Conservation (phyloP, 2,329 filamentous ascomycete genomes). For the Sordariomycetes sp. region DNA sequence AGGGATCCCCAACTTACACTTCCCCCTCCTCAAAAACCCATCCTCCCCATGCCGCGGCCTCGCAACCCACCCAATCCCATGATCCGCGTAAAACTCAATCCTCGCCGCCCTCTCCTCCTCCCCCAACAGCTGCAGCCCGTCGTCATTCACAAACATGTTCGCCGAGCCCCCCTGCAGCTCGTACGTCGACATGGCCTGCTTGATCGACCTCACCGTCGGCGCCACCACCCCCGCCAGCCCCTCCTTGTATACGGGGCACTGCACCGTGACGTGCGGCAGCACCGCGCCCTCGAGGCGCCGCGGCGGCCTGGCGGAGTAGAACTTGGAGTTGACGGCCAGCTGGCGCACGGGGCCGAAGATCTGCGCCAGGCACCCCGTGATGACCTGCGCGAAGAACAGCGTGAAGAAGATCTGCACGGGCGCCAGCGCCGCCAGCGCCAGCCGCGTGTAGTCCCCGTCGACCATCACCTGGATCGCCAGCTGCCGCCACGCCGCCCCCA, state of each 20-base stretch:
- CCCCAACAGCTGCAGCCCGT: constrained; percentile 58
- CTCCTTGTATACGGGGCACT: constrained; percentile 85
- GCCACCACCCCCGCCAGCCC: constrained; percentile 64
- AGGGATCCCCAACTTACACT: constrained; percentile 23
- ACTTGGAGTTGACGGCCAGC: constrained; percentile 66
- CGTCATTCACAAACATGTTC: constrained; percentile 69
- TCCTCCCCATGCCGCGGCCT: constrained; percentile 53
- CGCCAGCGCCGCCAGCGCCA: constrained; percentile 54
- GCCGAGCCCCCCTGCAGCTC: constrained; percentile 69
- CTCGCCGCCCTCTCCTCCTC: constrained; percentile 52
- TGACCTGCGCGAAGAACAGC: constrained; percentile 70
- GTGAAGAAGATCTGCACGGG: constrained; percentile 74
- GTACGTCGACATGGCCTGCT: constrained; percentile 67
- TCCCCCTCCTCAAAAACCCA: constrained; percentile 51
- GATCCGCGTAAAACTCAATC: constrained; percentile 58
- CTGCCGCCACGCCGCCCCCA: constrained; percentile 61
- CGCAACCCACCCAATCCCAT: constrained; percentile 60
- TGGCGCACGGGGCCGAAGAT: constrained; percentile 67
- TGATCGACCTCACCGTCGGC: constrained; percentile 68
- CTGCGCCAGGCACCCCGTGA: constrained; percentile 65
- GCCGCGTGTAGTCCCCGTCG: constrained; percentile 49
- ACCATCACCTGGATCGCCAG: constrained; percentile 58
- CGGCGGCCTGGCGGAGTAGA: constrained; percentile 65
- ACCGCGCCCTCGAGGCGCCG: constrained; percentile 43
- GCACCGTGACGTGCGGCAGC: constrained; percentile 68